Conservation (phyloP, 2,329 filamentous ascomycete genomes). For the Colletotrichum tamarilloi region DNA sequence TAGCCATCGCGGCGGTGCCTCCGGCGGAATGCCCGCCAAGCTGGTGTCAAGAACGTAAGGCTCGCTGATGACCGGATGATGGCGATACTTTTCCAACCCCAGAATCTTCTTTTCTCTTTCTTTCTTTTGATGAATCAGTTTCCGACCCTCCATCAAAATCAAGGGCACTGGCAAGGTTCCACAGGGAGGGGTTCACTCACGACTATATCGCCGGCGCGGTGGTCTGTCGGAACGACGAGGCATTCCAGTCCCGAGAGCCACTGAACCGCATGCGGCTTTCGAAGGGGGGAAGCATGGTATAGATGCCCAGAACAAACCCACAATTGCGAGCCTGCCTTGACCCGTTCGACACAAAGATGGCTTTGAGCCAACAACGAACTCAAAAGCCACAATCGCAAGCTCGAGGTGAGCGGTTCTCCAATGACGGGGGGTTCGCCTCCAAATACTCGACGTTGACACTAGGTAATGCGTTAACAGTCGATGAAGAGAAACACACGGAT, state of each 20-base stretch:
- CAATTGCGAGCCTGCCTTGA: not conserved
- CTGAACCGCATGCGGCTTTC: conserved; percentile 16
- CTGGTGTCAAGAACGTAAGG: not conserved
- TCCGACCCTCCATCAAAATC: not conserved
- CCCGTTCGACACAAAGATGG: not conserved
- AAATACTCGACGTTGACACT: not conserved
- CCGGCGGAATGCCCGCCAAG: not conserved
- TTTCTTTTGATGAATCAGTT: not conserved
- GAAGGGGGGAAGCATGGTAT: not conserved
- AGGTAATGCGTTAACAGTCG: not conserved
- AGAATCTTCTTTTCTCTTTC: no score
- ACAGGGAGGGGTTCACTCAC: not conserved
- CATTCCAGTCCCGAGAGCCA: conserved; percentile 1
- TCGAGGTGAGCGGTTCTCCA: not conserved
- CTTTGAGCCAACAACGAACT: not conserved
- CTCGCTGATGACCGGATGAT: not conserved
- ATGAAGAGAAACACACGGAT: not conserved
- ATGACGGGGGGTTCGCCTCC: not conserved
- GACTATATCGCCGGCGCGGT: not conserved
- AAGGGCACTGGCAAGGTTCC: not conserved
- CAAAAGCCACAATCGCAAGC: conserved; percentile 20
- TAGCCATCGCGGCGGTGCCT: conserved; percentile 1
- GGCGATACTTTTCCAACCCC: not conserved
- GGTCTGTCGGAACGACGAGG: not conserved
- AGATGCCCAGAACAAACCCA: not conserved